Evolutionary conservation across 306 rosid species (phyloP).

Genomic region (Luffa acutangula): DNA sequence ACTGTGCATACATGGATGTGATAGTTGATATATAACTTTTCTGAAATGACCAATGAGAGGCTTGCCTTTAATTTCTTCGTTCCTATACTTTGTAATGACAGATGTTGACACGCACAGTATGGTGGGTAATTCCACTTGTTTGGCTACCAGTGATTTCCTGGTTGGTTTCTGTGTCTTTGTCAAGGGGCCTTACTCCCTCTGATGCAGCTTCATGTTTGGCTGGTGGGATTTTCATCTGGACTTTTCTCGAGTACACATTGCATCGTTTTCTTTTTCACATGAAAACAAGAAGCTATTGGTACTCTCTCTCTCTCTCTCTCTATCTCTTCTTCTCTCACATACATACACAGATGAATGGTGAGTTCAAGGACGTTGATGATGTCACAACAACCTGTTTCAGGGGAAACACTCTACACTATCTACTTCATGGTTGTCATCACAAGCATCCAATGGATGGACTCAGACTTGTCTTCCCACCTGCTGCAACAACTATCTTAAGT

Average conservation of each 20-base stretch:
- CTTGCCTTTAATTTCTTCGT: neutral
- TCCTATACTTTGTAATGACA: constrained; percentile 31
- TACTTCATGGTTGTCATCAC: constrained; percentile 97
- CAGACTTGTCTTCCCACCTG: constrained; percentile 95
- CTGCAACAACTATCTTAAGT: constrained; percentile 69
- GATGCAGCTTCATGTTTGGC: constrained; percentile 38
- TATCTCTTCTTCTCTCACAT: neutral
- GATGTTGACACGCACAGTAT: constrained; percentile 82
- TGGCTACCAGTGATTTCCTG: constrained; percentile 91
- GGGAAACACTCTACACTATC: constrained; percentile 86
- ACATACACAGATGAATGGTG: neutral
- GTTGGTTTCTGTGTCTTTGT: constrained; percentile 37
- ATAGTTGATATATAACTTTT: neutral
- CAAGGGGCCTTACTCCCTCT: constrained; percentile 50
- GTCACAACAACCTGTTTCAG: constrained; percentile 27
- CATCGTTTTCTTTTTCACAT: constrained; percentile 95
- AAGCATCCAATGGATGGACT: constrained; percentile 98
- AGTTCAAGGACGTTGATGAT: neutral
- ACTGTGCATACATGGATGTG: neutral
- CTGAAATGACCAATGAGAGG: neutral
- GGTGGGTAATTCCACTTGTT: constrained; percentile 95
- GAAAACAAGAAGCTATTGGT: constrained; percentile 88
- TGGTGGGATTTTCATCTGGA: constrained; percentile 70
- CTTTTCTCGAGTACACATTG: constrained; percentile 69
- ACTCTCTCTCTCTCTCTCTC: constrained; percentile 14